A percentile compares a stretch with the other conserved stretches of the same genome.
Evolutionary conservation across 106 monocot genomes (phyloP).

Genomic region (Cymbidium sinense): DNA sequence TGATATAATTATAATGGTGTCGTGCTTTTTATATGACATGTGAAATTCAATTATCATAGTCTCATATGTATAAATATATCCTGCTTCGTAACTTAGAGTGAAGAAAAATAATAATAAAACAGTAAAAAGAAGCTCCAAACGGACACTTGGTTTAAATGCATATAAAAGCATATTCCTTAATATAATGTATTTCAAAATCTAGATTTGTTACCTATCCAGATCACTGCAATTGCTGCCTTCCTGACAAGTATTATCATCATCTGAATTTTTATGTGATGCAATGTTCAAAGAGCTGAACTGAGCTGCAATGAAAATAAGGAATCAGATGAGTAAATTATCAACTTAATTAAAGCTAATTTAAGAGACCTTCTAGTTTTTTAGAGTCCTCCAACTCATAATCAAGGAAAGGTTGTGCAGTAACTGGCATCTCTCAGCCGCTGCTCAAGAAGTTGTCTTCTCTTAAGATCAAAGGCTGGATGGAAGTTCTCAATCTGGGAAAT

Average conservation of each 20-base stretch:
- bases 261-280: background rate
- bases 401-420: background rate
- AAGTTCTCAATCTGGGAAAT: background rate
- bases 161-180: background rate
- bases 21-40: background rate
- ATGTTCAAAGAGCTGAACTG: constrained; percentile 3
- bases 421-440: background rate
- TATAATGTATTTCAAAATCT: background rate
- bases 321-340: background rate
- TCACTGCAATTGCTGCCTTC: background rate
- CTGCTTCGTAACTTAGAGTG: too few species aligned
- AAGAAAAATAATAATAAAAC: too few species aligned
- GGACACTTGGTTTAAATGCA: background rate
- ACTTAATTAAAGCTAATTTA: background rate
- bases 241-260: background rate
- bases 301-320: background rate
- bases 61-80: too few species aligned
- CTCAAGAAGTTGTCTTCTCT: background rate
- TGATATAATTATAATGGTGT: background rate
- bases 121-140: too few species aligned
- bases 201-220: constrained; percentile 7
- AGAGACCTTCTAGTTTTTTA: constrained; percentile 1
- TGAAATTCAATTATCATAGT: too few species aligned
- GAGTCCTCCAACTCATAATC: background rate
- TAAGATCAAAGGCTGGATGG: background rate